Percentiles rank a stretch among this genome's conserved stretches.
Evolutionary conservation across 495 filamentous ascomycete genomes (phyloP).

Genomic region (Trichoderma reesei): DNA sequence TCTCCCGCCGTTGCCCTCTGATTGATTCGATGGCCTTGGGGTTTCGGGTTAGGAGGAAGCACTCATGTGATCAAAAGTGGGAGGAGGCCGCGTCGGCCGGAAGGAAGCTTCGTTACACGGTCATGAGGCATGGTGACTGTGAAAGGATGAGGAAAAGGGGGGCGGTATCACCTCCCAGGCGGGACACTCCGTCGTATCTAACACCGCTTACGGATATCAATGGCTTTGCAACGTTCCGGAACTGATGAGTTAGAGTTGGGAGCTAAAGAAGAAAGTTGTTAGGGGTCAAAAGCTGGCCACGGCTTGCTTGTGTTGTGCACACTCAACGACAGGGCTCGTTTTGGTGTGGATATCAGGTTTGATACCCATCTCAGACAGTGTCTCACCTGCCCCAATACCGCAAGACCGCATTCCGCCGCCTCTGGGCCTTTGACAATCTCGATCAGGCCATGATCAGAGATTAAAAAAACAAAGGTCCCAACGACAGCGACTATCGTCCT

Average conservation of each 20-base stretch:
- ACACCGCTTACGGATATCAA: not conserved
- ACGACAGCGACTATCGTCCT: not conserved
- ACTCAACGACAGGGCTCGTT: not conserved
- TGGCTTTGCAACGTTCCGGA: not conserved
- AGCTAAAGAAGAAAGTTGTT: not conserved
- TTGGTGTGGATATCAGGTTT: not conserved
- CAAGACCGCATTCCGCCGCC: not conserved
- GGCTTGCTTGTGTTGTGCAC: not conserved
- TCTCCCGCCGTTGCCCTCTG: not conserved
- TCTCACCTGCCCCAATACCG: not conserved
- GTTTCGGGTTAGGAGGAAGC: not conserved
- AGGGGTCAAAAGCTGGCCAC: too few species aligned
- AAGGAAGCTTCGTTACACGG: slow-evolving; percentile 3
- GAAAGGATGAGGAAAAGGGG: not conserved
- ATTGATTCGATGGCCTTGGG: not conserved
- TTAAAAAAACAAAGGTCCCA: not conserved
- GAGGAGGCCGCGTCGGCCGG: not conserved
- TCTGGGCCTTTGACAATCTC: not conserved
- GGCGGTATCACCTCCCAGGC: not conserved
- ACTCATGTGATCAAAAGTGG: not conserved
- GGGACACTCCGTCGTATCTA: not conserved
- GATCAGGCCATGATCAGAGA: not conserved
- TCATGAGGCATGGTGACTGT: not conserved
- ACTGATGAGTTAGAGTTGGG: not conserved
- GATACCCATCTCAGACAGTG: not conserved